These are phyloP conservation scores for Podospora tetraspora DNA, from an alignment of 495 filamentous ascomycete species.

Conservation along the genomic window DNA sequence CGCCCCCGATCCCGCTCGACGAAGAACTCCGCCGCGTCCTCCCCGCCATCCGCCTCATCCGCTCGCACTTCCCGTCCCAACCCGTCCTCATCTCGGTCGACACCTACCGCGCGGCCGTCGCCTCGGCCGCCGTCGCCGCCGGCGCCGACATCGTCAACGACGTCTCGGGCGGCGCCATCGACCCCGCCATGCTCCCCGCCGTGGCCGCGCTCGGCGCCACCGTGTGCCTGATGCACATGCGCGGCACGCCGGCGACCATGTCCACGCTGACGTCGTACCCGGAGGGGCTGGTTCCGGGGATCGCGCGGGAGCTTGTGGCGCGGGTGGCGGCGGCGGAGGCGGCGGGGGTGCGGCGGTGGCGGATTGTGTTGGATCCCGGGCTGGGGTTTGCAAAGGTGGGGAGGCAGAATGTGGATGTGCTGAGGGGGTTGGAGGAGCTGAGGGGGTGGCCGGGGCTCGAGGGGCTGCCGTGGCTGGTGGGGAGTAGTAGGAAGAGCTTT, in stretches of 20 bases:
- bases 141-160: conserved; percentile 96
- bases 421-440: conserved; percentile 61
- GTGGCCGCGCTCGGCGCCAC: conserved; percentile 75
- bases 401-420: conserved; percentile 72
- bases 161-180: conserved; percentile 75
- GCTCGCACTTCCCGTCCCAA: conserved; percentile 55
- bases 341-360: conserved; percentile 83
- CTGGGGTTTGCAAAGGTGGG: conserved; percentile 87
- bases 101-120: conserved; percentile 84
- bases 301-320: conserved; percentile 61
- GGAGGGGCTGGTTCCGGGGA: conserved; percentile 60
- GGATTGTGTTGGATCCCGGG: conserved; percentile 90
- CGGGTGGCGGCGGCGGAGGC: conserved; percentile 72
- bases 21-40: conserved; percentile 77
- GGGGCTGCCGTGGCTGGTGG: conserved; percentile 83
- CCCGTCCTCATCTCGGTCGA: conserved; percentile 76
- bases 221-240: conserved; percentile 92
- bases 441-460: conserved; percentile 57
- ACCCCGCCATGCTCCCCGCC: conserved; percentile 75
- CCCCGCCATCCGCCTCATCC: conserved; percentile 69
- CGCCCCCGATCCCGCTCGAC: conserved; percentile 54
- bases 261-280: conserved; percentile 63
- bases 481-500: conserved; percentile 85
- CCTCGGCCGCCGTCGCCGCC: conserved; percentile 69
- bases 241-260: conserved; percentile 85